These are phyloP conservation scores for Boletus rufocinnamomeus DNA, from an alignment of 768 basidiomycete species.

Conservation along the genomic window DNA sequence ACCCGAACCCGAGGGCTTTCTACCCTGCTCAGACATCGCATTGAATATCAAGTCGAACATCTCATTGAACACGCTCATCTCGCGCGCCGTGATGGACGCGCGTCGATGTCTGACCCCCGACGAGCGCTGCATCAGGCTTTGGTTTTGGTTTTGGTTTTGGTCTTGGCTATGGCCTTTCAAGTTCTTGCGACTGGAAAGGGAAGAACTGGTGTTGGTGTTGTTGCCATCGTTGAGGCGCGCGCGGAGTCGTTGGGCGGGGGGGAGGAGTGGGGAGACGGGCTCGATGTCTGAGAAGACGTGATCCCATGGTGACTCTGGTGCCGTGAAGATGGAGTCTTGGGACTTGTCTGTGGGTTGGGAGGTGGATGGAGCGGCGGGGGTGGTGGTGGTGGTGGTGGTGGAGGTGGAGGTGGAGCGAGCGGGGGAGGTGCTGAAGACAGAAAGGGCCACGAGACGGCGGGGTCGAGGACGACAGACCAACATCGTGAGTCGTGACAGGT, in stretches of 20 bases:
- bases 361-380: neutral
- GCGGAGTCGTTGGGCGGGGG: constrained; percentile 16
- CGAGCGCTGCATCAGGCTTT: constrained; percentile 12
- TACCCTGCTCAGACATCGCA: constrained; percentile 42
- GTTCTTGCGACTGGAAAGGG: neutral
- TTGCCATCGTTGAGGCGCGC: constrained; percentile 11
- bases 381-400: neutral
- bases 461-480: constrained; percentile 19
- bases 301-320: constrained; percentile 48
- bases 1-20: constrained; percentile 1
- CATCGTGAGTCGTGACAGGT: constrained; percentile 13
- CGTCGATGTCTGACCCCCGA: constrained; percentile 34
- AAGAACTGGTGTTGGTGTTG: neutral
- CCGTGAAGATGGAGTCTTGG: constrained; percentile 37
- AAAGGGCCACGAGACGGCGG: neutral
- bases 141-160: neutral
- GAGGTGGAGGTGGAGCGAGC: neutral
- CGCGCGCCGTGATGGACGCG: constrained; percentile 68
- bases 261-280: constrained; percentile 29
- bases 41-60: constrained; percentile 76
- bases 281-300: constrained; percentile 53
- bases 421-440: neutral
- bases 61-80: constrained; percentile 65
- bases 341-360: constrained; percentile 1
- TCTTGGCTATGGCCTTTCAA: neutral